Percentiles rank a stretch among this genome's conserved stretches.
These are phyloP conservation scores for Plantago major DNA, from an alignment of 257 asterid species.

Conservation along the genomic window DNA sequence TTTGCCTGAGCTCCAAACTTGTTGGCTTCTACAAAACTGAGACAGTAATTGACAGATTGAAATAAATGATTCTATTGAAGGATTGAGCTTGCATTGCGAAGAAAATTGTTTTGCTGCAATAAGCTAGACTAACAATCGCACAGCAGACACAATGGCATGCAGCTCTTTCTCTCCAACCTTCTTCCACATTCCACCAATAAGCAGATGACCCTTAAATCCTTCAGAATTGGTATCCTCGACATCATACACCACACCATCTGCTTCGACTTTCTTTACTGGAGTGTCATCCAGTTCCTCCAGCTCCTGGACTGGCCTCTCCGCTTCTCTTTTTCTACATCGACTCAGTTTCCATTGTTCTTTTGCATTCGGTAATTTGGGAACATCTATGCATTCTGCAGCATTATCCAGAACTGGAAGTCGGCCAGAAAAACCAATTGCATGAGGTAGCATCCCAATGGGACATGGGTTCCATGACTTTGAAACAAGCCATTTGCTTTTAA, in stretches of 20 bases:
- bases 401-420: constrained; percentile 47
- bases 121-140: constrained; percentile 39
- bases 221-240: constrained; percentile 13
- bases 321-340: constrained; percentile 45
- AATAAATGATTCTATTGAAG: neutral
- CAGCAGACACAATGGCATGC: constrained; percentile 46
- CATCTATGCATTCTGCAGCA: constrained; percentile 22
- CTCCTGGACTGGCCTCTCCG: constrained; percentile 28
- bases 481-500: constrained; percentile 43
- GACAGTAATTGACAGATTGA: too few relatives aligned
- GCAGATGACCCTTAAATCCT: constrained; percentile 43
- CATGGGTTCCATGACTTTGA: constrained; percentile 65
- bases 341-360: constrained; percentile 19
- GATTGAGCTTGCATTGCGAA: neutral
- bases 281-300: constrained; percentile 29
- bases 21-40: neutral
- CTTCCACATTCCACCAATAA: constrained; percentile 72
- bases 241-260: constrained; percentile 15
- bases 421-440: constrained; percentile 54
- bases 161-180: constrained; percentile 49
- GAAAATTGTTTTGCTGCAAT: neutral
- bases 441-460: constrained; percentile 83
- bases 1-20: too few relatives aligned
- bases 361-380: constrained; percentile 13
- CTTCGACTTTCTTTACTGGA: constrained; percentile 26